Evolutionary conservation across 257 asterid species (phyloP).

Genomic region (Eucommia ulmoides): DNA sequence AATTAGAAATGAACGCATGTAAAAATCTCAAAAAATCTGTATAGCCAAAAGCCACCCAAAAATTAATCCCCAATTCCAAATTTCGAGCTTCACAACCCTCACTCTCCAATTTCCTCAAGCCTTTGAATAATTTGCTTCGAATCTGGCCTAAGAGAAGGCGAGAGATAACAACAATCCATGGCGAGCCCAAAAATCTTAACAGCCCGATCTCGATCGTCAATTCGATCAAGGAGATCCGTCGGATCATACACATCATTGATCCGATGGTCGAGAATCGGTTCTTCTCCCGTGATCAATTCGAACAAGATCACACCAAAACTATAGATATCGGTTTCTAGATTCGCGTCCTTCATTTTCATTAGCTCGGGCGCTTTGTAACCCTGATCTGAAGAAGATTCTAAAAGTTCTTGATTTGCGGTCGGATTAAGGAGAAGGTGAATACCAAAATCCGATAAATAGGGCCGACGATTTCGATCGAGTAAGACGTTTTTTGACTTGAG

Average conservation of each 20-base stretch:
- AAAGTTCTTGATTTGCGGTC: constrained; percentile 56
- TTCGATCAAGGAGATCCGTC: constrained; percentile 35
- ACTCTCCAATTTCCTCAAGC: constrained; percentile 63
- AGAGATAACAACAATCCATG: constrained; percentile 76
- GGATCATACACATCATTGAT: constrained; percentile 48
- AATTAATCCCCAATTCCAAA: no score
- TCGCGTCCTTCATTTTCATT: constrained; percentile 64
- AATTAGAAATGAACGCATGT: no score
- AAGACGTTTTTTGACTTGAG: constrained; percentile 67
- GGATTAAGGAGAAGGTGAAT: constrained; percentile 58
- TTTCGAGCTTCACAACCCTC: not conserved
- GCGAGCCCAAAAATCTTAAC: constrained; percentile 60
- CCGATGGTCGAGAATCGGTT: constrained; percentile 62
- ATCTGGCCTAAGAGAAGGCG: constrained; percentile 56
- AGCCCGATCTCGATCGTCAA: constrained; percentile 20
- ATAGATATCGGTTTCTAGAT: constrained; percentile 56
- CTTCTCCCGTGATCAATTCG: constrained; percentile 63
- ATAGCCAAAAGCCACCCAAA: no score
- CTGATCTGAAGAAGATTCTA: constrained; percentile 52
- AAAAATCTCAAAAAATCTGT: no score
- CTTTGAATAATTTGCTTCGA: constrained; percentile 42
- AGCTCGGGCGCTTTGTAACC: constrained; percentile 81
- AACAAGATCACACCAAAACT: constrained; percentile 71
- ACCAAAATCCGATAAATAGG: constrained; percentile 69
- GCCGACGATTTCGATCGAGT: constrained; percentile 39